phyloP scores from a whole-genome alignment of 164 flowering plant genomes.

The Echeveria elegans region DNA sequence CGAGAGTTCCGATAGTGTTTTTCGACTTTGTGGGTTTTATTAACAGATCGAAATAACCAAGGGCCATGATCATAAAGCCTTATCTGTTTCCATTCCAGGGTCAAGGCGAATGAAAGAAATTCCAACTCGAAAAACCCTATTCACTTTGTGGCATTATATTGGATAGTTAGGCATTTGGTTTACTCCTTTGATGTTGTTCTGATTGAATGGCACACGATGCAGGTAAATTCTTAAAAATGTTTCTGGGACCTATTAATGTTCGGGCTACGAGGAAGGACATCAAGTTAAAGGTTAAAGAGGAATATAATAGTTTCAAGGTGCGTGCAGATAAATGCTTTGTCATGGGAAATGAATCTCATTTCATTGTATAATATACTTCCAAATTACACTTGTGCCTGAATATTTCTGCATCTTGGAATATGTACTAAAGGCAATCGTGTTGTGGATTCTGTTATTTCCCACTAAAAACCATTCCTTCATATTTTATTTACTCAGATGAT shows the following conservation, averaged over 20 bases:
- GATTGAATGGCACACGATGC: slow-evolving; percentile 5
- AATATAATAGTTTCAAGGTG: slow-evolving; percentile 84
- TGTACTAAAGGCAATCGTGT: neutral
- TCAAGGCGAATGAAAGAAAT: neutral
- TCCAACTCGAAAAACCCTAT: neutral
- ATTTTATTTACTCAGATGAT: neutral
- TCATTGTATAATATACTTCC: neutral
- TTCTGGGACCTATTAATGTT: slow-evolving; percentile 87
- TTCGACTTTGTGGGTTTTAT: neutral
- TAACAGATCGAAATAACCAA: neutral
- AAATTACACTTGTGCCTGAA: neutral
- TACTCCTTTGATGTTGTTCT: neutral
- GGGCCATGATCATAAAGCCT: neutral
- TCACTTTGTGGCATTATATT: neutral
- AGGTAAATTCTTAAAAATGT: slow-evolving; percentile 79
- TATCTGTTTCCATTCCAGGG: neutral
- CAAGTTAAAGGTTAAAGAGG: slow-evolving; percentile 88
- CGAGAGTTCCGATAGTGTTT: no score
- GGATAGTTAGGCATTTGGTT: neutral
- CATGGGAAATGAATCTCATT: neutral
- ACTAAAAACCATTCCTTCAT: neutral
- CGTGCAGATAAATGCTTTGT: neutral
- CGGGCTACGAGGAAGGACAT: slow-evolving; percentile 77
- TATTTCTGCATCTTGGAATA: neutral
- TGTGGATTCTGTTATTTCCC: neutral